Evolutionary conservation across 2,329 filamentous ascomycete species (phyloP).

Genomic region (Erysiphe pulchra): DNA sequence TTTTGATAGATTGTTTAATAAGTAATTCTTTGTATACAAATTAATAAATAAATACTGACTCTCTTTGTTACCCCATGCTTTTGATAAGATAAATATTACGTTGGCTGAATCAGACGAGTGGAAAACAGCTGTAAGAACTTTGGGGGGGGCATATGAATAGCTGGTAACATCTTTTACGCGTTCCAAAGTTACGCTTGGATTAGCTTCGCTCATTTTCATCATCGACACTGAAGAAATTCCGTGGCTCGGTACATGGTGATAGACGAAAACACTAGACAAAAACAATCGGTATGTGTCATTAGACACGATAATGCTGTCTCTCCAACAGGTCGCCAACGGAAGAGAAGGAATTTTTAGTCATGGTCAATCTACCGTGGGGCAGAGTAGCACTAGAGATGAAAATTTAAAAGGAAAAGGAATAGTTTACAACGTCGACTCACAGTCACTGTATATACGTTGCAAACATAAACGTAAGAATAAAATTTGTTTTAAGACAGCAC

Average conservation of each 20-base stretch:
- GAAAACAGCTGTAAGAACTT: no score
- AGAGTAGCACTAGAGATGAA: not conserved
- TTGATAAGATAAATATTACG: no score
- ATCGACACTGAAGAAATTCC: not conserved
- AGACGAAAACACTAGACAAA: not conserved
- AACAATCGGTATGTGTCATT: not conserved
- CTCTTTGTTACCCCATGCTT: no score
- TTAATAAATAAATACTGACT: no score
- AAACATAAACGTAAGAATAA: not conserved
- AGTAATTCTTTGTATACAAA: no score
- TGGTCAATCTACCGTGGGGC: not conserved
- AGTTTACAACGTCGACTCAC: not conserved
- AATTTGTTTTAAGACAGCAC: not conserved
- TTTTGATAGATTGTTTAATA: no score
- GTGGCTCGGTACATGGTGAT: not conserved
- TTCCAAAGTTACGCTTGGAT: no score
- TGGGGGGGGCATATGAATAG: no score
- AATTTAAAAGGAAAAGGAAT: not conserved
- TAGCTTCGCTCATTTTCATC: not conserved
- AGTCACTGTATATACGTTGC: not conserved
- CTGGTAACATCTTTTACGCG: no score
- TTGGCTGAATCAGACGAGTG: no score
- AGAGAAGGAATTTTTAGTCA: not conserved
- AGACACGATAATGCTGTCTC: not conserved
- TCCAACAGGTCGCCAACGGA: not conserved